Evolutionary conservation across 495 filamentous ascomycete species (phyloP), one percentile per base, ranked within the genome.

Genomic region (Lichina pygmaea): DNA sequence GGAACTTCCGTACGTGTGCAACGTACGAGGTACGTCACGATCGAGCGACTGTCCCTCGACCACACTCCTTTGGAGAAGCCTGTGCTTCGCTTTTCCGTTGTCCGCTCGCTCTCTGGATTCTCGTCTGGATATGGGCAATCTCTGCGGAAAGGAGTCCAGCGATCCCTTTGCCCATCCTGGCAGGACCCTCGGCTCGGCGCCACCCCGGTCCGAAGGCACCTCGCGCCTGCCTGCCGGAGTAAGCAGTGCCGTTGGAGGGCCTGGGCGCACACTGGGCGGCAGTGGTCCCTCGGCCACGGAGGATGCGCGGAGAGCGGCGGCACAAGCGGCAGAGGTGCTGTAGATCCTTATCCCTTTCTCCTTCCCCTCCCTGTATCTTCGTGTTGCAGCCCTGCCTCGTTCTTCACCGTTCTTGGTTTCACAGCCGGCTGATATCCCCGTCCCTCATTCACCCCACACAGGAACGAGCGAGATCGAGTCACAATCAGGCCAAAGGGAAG

Each of bases 141-240:
- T 78, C 55, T 86, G 78, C 61, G 72, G 77, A 54, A 73, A 76
- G 53, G 61, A 66, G 38, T 62, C 68, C n/a, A 63, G 73, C 44
- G 62, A 65, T 41, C 57, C 63, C 45, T 81, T 78, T 63, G 55
- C 70, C 13, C 62, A 65, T 11, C 77, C 77, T 5, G 77, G 76
- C 46, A 75, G 78, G 12, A 66, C 67, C 11, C 67, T 82, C 17
- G 65, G 62, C 44, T 60, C 64, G n/a, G 59, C 66, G 24, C 62
- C 67, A 2, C 57, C 61, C 24, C 60, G 45, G 44, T 46, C 36
- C 46, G 57, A 15, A 54, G 55, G 33, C 13, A 39, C 52, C 58
- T 44, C 58, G 62, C 50, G 55, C 57, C 53, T 48, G 58, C 48
- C 42, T 65, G 50, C 55, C 64, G 48, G 45, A 58, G 52, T 37